These are phyloP conservation scores for Boletales sp. DNA, from an alignment of 768 basidiomycete genomes.

Conservation along the genomic window DNA sequence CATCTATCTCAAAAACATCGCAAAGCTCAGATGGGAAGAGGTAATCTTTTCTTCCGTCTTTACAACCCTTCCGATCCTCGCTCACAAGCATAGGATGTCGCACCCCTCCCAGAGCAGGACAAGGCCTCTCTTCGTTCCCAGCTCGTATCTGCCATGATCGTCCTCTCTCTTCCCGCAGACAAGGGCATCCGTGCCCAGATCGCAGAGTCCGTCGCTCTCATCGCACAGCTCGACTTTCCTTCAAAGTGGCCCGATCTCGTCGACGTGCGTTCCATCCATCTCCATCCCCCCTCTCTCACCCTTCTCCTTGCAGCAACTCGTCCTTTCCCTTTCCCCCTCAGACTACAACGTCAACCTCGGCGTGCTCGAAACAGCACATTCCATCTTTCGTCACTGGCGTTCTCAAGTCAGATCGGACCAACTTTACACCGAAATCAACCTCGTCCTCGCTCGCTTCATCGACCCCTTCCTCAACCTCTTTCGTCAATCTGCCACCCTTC, in stretches of 20 bases:
- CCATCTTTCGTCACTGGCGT: conserved; percentile 93
- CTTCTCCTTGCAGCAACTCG: conserved; percentile 67
- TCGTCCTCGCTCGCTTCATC: conserved; percentile 82
- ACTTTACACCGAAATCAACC: conserved; percentile 88
- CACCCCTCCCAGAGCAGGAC: conserved; percentile 67
- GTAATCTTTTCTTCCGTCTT: conserved; percentile 41
- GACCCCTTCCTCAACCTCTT: conserved; percentile 83
- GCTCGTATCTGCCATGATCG: conserved; percentile 90
- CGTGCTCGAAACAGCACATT: conserved; percentile 92
- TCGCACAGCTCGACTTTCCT: conserved; percentile 93
- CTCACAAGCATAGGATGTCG: conserved; percentile 52
- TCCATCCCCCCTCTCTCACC: conserved; percentile 12
- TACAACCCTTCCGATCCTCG: background rate
- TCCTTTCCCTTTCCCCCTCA: conserved; percentile 70
- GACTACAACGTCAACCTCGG: conserved; percentile 87
- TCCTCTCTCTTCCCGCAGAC: conserved; percentile 69
- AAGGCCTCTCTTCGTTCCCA: conserved; percentile 68
- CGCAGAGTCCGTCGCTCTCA: conserved; percentile 88
- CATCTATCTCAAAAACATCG: conserved; percentile 89
- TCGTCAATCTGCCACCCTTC: conserved; percentile 53
- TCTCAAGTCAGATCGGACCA: conserved; percentile 83
- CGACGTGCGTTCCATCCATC: conserved; percentile 57
- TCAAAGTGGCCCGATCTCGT: conserved; percentile 83
- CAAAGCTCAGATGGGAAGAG: conserved; percentile 87
- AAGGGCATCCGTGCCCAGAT: conserved; percentile 78